Evolutionary conservation across 345 rosid species (phyloP), one percentile per base, ranked within the genome.

Genomic region (Jatropha curcas): DNA sequence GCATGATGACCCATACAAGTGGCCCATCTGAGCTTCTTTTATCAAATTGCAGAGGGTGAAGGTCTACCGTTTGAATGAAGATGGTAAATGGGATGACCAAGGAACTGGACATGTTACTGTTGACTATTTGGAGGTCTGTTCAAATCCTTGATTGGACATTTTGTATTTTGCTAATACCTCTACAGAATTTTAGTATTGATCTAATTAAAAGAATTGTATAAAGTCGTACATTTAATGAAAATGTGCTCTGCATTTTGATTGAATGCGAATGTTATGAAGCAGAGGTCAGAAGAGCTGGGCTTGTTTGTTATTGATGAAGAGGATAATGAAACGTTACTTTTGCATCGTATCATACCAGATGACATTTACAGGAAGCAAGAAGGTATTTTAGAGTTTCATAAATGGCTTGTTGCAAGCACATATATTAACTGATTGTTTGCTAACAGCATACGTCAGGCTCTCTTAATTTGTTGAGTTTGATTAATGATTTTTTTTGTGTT

Each of bases 41-140:
- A 51, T 35, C 27, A 31, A 27, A 66, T 77, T 75, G 79, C 90
- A 94, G 98, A 86, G 99, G 52, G 96, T 94, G 79, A 92, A 94
- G 85, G 87, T 94, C 59, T 94, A 88, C 69, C 90, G 88, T 66
- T 73, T 87, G 70, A 88, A 70, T 57, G 91, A 86, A 28, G 88
- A 87, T 85, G 97, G 96, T 57, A 87, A 89, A 82, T 94, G 99
- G 98, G 98, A 94, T 80, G 97, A 94, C 75, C 94, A 81, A 80
- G 99, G 99, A 76, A 92, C 99, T 56, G 99, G 98, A 76, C 85
- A 84, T 80, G 86, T 91, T 52, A 79, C 83, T 28, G 85, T 95
- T 25, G 99, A 95, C 80, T 95, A 86, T 82, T 13, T 88, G 76
- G 94, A 95, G 98, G 99, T 92, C 51, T 78, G 84, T 75, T 76